These are phyloP conservation scores for Ophiostoma montium DNA, from an alignment of 2,329 filamentous ascomycete species.

Conservation along the genomic window DNA sequence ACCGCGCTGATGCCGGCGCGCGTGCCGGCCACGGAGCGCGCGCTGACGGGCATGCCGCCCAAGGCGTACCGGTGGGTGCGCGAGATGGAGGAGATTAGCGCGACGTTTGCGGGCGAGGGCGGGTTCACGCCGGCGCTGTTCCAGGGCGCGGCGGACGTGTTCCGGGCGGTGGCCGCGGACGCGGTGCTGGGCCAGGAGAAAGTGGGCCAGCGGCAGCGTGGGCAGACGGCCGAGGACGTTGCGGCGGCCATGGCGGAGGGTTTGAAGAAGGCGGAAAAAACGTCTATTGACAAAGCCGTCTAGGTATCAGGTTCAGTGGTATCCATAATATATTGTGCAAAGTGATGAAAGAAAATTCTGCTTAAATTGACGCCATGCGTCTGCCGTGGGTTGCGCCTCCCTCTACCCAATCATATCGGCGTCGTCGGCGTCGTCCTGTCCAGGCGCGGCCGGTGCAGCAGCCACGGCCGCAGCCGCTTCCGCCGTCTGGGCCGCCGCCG, in stretches of 20 bases:
- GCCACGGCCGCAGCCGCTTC: slow-evolving; percentile 15
- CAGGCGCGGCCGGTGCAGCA: slow-evolving; percentile 30
- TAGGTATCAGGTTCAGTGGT: background rate
- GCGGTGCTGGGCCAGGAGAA: slow-evolving; percentile 45
- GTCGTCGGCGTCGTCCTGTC: slow-evolving; percentile 16
- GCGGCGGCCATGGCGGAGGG: slow-evolving; percentile 15
- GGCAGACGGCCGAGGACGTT: slow-evolving; percentile 33
- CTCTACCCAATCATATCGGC: slow-evolving; percentile 18
- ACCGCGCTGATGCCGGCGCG: slow-evolving; percentile 32
- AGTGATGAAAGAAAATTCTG: background rate
- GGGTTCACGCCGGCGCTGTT: slow-evolving; percentile 46
- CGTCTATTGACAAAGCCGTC: no score
- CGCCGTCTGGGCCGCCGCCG: background rate
- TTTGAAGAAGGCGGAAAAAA: slow-evolving; percentile 13
- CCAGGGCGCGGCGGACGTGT: slow-evolving; percentile 45
- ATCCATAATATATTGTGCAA: no score
- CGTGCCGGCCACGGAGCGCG: slow-evolving; percentile 31
- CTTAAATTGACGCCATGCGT: no score
- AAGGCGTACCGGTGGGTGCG: slow-evolving; percentile 68
- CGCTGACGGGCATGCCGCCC: slow-evolving; percentile 41
- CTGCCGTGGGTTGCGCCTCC: no score
- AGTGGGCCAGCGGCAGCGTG: slow-evolving; percentile 39
- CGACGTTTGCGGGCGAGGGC: slow-evolving; percentile 51
- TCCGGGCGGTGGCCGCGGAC: slow-evolving; percentile 45
- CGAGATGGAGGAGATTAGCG: slow-evolving; percentile 64